Conservation (phyloP, 441 rosid species). For the Gossypium laxum region DNA sequence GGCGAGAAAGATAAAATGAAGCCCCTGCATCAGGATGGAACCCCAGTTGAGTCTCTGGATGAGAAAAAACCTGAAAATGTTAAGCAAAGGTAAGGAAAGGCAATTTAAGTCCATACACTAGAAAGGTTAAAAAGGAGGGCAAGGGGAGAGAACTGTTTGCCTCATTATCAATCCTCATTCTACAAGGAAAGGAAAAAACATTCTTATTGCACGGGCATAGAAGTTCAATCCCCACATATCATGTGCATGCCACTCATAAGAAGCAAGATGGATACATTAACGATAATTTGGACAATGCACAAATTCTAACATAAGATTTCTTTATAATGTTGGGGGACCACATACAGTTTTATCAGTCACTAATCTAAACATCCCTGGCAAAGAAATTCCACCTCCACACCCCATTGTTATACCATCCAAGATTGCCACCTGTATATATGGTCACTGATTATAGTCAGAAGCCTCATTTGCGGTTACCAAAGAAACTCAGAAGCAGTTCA, state of each 20-base stretch:
- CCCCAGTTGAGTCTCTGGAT: conserved; percentile 80
- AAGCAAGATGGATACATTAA: background rate
- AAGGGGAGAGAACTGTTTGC: background rate
- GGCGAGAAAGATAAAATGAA: conserved; percentile 76
- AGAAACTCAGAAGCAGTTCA: background rate
- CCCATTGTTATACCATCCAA: conserved; percentile 81
- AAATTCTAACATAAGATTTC: background rate
- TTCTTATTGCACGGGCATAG: background rate
- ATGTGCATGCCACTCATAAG: background rate
- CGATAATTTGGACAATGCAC: background rate
- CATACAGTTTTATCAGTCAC: conserved; percentile 86
- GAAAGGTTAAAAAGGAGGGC: background rate
- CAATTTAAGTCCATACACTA: background rate
- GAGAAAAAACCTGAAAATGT: conserved; percentile 52
- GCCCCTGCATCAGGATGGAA: conserved; percentile 97
- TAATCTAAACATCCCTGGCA: conserved; percentile 76
- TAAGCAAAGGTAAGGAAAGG: background rate
- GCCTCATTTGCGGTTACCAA: background rate
- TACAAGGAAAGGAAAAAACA: background rate
- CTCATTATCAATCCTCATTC: background rate
- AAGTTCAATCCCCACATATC: background rate
- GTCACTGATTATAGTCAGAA: background rate
- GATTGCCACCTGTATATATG: conserved; percentile 59
- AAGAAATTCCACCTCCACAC: conserved; percentile 75
- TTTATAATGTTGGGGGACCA: conserved; percentile 15